Evolutionary conservation across 2,329 filamentous ascomycete species (phyloP), one percentile per base, ranked within the genome.

Genomic region (Aureobasidium namibiae): DNA sequence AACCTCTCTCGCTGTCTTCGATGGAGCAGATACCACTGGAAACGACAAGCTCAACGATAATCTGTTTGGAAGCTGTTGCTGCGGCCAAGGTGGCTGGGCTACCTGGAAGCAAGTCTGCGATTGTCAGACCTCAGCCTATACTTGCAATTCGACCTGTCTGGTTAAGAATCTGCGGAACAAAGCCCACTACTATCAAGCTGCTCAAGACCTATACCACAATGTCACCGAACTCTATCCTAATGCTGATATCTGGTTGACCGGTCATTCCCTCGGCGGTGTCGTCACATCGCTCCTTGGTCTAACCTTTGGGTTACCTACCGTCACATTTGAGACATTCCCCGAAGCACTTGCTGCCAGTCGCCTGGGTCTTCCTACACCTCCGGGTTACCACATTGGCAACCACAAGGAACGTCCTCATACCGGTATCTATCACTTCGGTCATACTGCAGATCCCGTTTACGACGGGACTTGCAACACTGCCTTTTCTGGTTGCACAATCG

Each of bases 11-110:
- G 92, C 94, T 13, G 86, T 97, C 3, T 97, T 96, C 69, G 92
- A 97, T 71, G 94, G 94, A n/a, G 89, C 92, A 38, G 92, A 92
- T 54, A 97, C 94, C 1, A 97, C 92, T 0, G 95, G 91, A 26
- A 96, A 96, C 66, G 94, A 99, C 76, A 99, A 99, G 76, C 79
- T 92, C 68, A 99, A 97, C 71, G 94, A 99, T 74, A 99, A 99
- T 70, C 80, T 99, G 10, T 96, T 95, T 74, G 96, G 96, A 76
- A 95, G 92, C 69, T 99, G 94, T 75, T 99, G 94, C 73, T 99
- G 94, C 74, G 94, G 85, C 4, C 91, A 96, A 74, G 92, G 95
- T 67, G 91, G 92, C 0, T 90, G 91, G 64, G 91, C 86, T 75
- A 84, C 91, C 16, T 96, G 91, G 87, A 86, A 89, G 62, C 88